phyloP scores from a whole-genome alignment of 306 rosid genomes.

The Morella rubra region DNA sequence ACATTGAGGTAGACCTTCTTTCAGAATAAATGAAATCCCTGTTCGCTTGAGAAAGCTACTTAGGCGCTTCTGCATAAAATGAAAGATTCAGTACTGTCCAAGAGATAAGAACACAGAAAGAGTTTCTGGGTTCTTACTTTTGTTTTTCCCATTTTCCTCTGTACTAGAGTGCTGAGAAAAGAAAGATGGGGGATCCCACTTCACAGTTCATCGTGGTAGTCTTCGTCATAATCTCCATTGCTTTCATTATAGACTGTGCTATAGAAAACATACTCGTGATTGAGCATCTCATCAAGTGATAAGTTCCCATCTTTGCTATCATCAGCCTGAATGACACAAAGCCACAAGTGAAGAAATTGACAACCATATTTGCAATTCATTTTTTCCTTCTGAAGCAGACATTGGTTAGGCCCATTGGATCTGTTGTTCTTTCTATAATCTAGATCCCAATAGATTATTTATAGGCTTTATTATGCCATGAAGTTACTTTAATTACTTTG shows the following conservation, averaged over 20 bases:
- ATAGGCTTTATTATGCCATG: neutral
- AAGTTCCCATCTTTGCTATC: constrained; percentile 54
- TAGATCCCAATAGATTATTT: no score
- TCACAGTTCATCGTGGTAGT: constrained; percentile 43
- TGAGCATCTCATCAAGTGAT: constrained; percentile 64
- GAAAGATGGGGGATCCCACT: neutral
- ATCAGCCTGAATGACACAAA: constrained; percentile 57
- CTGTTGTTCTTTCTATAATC: no score
- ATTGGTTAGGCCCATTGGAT: no score
- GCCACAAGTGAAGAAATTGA: neutral
- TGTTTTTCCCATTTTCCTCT: no score
- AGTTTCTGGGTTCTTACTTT: neutral
- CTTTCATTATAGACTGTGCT: constrained; percentile 29
- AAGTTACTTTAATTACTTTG: neutral
- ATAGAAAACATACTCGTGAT: constrained; percentile 56
- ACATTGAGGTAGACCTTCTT: no score
- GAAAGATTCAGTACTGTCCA: neutral
- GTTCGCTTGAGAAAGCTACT: no score
- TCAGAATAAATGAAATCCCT: no score
- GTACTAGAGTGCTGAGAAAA: no score
- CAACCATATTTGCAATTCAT: neutral
- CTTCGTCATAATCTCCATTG: constrained; percentile 18
- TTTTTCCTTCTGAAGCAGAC: no score
- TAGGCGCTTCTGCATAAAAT: neutral
- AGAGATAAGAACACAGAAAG: neutral